Evolutionary conservation across 2,329 filamentous ascomycete genomes (phyloP).

Genomic region (Immersiporthe knoxdaviesiana): DNA sequence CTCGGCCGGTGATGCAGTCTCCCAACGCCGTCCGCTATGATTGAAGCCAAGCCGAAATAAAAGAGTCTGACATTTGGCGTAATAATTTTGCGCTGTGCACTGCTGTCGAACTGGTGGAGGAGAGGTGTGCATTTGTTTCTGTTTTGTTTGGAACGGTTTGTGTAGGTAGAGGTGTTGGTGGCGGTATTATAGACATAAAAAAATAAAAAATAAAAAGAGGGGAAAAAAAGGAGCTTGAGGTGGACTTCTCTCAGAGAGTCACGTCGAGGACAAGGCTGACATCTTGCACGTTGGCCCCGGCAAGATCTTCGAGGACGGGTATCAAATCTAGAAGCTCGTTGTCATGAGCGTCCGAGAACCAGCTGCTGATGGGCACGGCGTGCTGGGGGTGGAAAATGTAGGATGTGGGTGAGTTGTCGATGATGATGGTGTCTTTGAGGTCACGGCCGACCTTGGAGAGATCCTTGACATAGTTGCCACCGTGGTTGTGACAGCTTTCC

Average conservation of each 20-base stretch:
- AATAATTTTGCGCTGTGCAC: slow-evolving; percentile 24
- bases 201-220: slow-evolving; percentile 32
- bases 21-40: slow-evolving; percentile 62
- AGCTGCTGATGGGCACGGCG: slow-evolving; percentile 98
- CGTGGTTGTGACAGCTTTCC: slow-evolving; percentile 98
- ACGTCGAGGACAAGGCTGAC: slow-evolving; percentile 98
- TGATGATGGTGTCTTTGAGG: slow-evolving; percentile 97
- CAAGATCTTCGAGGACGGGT: slow-evolving; percentile 95
- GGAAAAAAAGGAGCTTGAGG: slow-evolving; percentile 20
- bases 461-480: slow-evolving; percentile 99
- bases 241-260: slow-evolving; percentile 59
- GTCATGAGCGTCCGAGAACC: slow-evolving; percentile 99
- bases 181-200: slow-evolving; percentile 37
- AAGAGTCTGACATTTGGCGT: slow-evolving; percentile 27
- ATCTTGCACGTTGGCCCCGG: slow-evolving; percentile 84
- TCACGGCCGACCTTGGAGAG: slow-evolving; percentile 95
- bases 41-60: slow-evolving; percentile 34
- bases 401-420: slow-evolving; percentile 98
- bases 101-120: slow-evolving; percentile 23
- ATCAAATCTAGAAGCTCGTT: slow-evolving; percentile 98
- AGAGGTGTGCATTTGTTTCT: slow-evolving; percentile 32
- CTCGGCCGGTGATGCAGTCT: slow-evolving; percentile 33
- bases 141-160: slow-evolving; percentile 19
- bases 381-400: slow-evolving; percentile 99
- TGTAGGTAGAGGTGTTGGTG: slow-evolving; percentile 16